phyloP scores from a whole-genome alignment of 2,329 filamentous ascomycete genomes.

The Elsinoe necatrix region DNA sequence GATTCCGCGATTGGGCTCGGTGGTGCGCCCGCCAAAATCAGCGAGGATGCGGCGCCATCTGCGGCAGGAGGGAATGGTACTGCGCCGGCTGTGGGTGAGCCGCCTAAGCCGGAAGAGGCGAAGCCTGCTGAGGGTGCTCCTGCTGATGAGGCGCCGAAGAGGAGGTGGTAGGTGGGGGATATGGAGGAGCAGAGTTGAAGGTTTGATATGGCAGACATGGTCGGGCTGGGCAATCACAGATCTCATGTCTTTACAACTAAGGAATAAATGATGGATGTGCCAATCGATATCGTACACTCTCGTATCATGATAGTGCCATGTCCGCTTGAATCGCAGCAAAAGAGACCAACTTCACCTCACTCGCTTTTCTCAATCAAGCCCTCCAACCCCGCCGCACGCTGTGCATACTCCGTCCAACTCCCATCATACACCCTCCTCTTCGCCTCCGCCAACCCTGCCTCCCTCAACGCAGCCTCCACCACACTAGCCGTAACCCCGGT shows the following conservation, averaged over 20 bases:
- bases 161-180: background rate
- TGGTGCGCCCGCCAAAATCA: too few relatives aligned
- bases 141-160: background rate
- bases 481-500: constrained; percentile 91
- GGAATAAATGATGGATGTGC: background rate
- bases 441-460: constrained; percentile 65
- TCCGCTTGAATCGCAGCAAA: background rate
- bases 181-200: too few relatives aligned
- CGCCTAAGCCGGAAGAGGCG: background rate
- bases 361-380: constrained; percentile 28
- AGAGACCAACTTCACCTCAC: background rate
- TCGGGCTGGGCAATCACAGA: background rate
- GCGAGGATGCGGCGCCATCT: background rate
- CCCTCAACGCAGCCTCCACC: constrained; percentile 75
- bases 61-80: background rate
- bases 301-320: background rate
- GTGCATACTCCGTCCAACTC: constrained; percentile 68
- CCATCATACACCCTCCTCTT: constrained; percentile 81
- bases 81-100: background rate
- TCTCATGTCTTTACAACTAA: background rate
- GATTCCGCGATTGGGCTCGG: too few relatives aligned
- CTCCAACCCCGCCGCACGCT: constrained; percentile 28
- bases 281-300: constrained; percentile 1
- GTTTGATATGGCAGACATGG: background rate
- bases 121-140: background rate